Percentiles rank a stretch among this genome's conserved stretches.
Conservation (phyloP, 192 early-diverging fungal genomes). For the Coemansia brasiliensis region DNA sequence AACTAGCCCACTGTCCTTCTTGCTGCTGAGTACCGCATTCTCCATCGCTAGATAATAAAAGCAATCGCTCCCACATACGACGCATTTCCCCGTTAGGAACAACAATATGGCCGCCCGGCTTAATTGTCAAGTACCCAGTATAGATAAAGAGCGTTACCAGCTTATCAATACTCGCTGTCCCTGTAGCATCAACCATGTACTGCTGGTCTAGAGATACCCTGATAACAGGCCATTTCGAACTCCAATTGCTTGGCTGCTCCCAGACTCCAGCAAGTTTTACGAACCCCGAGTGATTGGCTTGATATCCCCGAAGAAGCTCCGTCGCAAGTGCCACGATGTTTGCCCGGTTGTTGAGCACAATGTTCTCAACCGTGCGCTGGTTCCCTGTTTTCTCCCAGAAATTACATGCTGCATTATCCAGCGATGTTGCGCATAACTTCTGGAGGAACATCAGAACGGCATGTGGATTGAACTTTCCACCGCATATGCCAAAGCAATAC, state of each 20-base stretch:
- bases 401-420: not conserved
- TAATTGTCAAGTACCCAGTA: constrained; percentile 15
- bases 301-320: not conserved
- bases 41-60: not conserved
- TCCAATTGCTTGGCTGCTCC: not conserved
- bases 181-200: not conserved
- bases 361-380: not conserved
- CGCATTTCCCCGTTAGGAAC: constrained; percentile 15
- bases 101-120: not conserved
- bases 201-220: not conserved
- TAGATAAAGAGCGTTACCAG: constrained; percentile 18
- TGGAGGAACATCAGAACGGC: not conserved
- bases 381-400: not conserved
- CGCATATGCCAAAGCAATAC: not conserved
- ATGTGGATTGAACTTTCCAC: constrained; percentile 10
- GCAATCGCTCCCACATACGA: not conserved
- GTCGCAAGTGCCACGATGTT: not conserved
- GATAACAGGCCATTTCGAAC: not conserved
- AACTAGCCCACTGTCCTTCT: too few species aligned
- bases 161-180: not conserved
- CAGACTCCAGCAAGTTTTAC: not conserved
- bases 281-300: not conserved
- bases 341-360: not conserved
- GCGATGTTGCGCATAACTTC: not conserved
- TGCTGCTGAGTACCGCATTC: not conserved